Evolutionary conservation across 108 stramenopile genomes (phyloP), one percentile per base, ranked within the genome.

Genomic region (Fistulifera pelliculosa): DNA sequence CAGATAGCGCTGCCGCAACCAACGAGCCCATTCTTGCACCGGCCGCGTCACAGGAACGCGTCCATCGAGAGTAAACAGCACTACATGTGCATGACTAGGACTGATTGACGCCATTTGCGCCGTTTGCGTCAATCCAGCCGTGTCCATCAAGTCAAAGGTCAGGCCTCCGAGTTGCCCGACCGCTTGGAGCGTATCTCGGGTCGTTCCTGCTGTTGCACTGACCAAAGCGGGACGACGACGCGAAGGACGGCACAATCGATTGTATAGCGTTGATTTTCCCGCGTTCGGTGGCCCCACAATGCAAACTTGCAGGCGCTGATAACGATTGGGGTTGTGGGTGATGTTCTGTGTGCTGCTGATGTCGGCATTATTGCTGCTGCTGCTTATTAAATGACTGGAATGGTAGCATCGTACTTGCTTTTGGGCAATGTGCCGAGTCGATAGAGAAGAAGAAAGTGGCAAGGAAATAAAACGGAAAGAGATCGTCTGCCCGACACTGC

Each of bases 251-350:
- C 17, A 90, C 16, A 93, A 52, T 38, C 87, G 61, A 69, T 93
- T 93, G 77, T 87, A 93, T 10, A 93, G 62, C 4, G 92, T 93
- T 5, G 75, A 77, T 62, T 93, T 93, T 27, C 89, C 92, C n/a
- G 92, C 92, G 50, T 93, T 93, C 21, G 92, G 92, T 58, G 92
- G 92, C 3, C 92, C 92, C 10, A 93, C 31, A 35, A 35, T 35
- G 31, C 31, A 35, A 35, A 35, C 31, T 35, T 35, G 31, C 31
- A 35, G 8, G 3, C 31, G 31, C 3, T 35, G 31, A 35, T 35
- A 35, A 35, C 6, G 31, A 3, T 35, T 35, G 3, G 3, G 3
- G 6, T 8, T 35, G 31, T 8, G 31, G 8, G 3, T 6, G 31
- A 35, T 35, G 31, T 35, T 35, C 8, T 35, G 3, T 35, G 6